These are phyloP conservation scores for Eucommia ulmoides DNA, from an alignment of 257 asterid genomes.

Conservation along the genomic window DNA sequence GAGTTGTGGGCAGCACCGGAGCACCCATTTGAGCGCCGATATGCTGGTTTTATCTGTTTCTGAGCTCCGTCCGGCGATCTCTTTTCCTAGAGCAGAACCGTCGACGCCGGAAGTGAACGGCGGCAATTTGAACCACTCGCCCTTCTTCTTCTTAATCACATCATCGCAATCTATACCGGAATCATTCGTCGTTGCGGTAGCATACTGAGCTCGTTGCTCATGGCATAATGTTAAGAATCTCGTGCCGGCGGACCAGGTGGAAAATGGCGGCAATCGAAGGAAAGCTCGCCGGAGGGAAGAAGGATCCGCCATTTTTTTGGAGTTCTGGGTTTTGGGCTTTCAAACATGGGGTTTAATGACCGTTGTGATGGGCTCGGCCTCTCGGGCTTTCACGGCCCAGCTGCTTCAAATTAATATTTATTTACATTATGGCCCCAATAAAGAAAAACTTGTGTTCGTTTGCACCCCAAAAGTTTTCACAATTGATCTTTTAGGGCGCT, in stretches of 20 bases:
- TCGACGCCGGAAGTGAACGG: constrained; percentile 40
- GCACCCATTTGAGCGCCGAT: constrained; percentile 81
- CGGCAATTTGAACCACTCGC: constrained; percentile 54
- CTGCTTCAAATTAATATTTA: no score
- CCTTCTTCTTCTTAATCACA: constrained; percentile 14
- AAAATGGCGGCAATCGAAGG: constrained; percentile 24
- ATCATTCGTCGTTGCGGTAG: constrained; percentile 16
- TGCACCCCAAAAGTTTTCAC: no score
- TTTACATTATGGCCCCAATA: no score
- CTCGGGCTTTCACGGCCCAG: no score
- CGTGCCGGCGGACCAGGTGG: constrained; percentile 9
- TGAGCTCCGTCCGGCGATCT: constrained; percentile 15
- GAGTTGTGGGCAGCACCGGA: constrained; percentile 69
- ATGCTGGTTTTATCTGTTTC: constrained; percentile 12
- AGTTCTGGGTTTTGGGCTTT: constrained; percentile 3
- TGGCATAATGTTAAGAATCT: neutral
- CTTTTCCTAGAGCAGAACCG: constrained; percentile 45
- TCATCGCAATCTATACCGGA: constrained; percentile 13
- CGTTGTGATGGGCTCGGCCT: no score
- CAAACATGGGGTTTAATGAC: neutral
- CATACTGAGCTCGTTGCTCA: constrained; percentile 10
- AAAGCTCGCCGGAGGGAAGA: constrained; percentile 30
- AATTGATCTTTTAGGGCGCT: no score
- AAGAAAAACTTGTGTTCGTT: no score
- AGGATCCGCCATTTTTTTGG: constrained; percentile 30